Base-by-base conservation (phyloP, 192 early-diverging fungal species). In the Coemansia sp. region DNA sequence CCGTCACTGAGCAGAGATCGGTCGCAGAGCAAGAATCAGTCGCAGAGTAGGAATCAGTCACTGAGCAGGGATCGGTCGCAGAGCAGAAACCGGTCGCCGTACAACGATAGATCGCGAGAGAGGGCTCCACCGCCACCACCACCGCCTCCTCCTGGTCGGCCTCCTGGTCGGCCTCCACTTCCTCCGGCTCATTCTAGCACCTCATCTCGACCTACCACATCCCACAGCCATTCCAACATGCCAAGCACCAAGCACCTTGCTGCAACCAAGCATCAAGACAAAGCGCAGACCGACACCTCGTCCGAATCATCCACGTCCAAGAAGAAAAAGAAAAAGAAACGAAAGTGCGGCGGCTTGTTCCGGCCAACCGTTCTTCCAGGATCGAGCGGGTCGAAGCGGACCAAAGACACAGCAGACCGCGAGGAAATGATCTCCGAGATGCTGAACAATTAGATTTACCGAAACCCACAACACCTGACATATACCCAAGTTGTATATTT, bases 371-470 rank as follows among this genome's bases (percentile, higher is more conserved):
- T 61, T n/a, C 3, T 7, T n/a, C 21, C 47, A 23, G 64, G 4
- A 31, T 28, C 54, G 2, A 5, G 31, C 9, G 18, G 57, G 24
- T 36, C 49, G 3, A 49, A 53, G 23, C 47, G 65, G 37, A 44
- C 12, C 31, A 38, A 50, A 5, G 31, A 56, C 15, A 26, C 5
- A 17, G 26, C 55, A 7, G 66, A 63, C 37, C 55, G 61, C 12
- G 68, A 70, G 38, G 68, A 70, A 10, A 44, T 70, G 61, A 70
- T 70, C 20, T 63, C 68, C 0, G 68, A 58, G 25, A 70, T 70
- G 68, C 20, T 70, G 10, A 46, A 36, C 36, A 34, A 34, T 34
- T 34, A 34, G 31, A 34, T 34, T 34, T 34, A 34, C 5, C 31
- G 31, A 34, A 34, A 34, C 18, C 26, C n/a, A 34, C 10, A 21